Base-by-base conservation (phyloP, 2,329 filamentous ascomycete species). In the Aspergillus aculeatinus region DNA sequence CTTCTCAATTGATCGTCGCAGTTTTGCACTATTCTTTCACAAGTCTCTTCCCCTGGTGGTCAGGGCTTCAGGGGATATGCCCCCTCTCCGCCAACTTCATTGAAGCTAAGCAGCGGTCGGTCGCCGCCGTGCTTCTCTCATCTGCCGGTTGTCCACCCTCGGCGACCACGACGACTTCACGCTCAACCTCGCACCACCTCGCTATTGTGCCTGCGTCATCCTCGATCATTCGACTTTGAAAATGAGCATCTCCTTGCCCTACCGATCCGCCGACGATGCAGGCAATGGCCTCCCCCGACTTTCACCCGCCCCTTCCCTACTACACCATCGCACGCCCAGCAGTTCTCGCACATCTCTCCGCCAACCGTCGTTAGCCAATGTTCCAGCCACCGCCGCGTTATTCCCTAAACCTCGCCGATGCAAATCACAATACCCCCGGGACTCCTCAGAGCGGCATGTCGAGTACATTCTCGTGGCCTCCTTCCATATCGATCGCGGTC, bases 381-480 rank as follows among this genome's bases (percentile, higher is more conserved):
- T 44, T 31, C 4, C 54, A 12, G 39, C 53, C n/a, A 25, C 55
- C 21, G 39, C 53, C 12, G 33, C 55, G 19, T 78, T 80, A 39
- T 80, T 81, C 57, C 81, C 60, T 27, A 72, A 82, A 5, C 76
- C 79, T 19, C 82, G 83, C 67, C 86, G 83, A 71, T 77, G 89
- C 71, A 88, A 86, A 59, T 90, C 90, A 21, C 90, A 92, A 70
- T 93, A 92, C 70, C 90, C 90, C 16, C 82, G 87, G n/a, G 83
- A 88, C 59, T 85, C 87, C 11, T 80, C 82, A 5, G 89, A 98
- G 74, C 96, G 95, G 70, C 95, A 99, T 88, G 95, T 99, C 78
- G 95, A 99, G 75, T 99, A 98, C 73, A 98, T 99, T 56, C 82
- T 99, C 56, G 95, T 99, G 57, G 95, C 95, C 4, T 96, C 92